phyloP scores from a whole-genome alignment of 352 stramenopile species.

The Phytophthora ramorum region DNA sequence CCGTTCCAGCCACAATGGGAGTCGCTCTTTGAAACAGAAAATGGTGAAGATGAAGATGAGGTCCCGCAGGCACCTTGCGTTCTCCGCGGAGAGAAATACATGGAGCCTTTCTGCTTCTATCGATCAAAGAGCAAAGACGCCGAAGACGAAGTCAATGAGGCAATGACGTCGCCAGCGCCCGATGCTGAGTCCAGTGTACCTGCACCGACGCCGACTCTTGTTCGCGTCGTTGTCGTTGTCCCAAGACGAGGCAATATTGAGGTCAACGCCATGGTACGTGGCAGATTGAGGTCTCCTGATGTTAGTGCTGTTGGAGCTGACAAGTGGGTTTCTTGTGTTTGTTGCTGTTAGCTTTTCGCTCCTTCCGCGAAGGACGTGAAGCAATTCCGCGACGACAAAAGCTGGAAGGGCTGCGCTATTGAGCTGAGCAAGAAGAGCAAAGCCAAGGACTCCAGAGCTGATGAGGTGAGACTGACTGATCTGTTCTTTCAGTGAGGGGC shows the following conservation, averaged over 20 bases:
- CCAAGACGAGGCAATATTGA: slow-evolving; percentile 64
- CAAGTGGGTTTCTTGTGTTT: slow-evolving; percentile 4
- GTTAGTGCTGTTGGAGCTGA: not conserved
- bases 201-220: slow-evolving; percentile 71
- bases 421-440: slow-evolving; percentile 25
- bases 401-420: slow-evolving; percentile 44
- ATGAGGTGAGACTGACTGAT: slow-evolving; percentile 27
- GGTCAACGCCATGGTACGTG: slow-evolving; percentile 70
- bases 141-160: not conserved
- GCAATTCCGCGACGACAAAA: slow-evolving; percentile 37
- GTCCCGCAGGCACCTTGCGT: slow-evolving; percentile 46
- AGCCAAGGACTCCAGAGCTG: slow-evolving; percentile 1
- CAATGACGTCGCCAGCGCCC: slow-evolving; percentile 1
- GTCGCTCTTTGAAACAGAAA: slow-evolving; percentile 45
- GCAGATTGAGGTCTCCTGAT: not conserved
- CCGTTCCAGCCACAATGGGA: slow-evolving; percentile 74
- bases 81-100: slow-evolving; percentile 67
- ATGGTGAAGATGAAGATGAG: slow-evolving; percentile 4
- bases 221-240: slow-evolving; percentile 62
- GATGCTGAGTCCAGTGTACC: slow-evolving; percentile 41
- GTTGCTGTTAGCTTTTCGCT: slow-evolving; percentile 38
- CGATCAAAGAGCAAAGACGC: not conserved
- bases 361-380: slow-evolving; percentile 37
- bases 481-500: not conserved
- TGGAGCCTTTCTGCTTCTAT: slow-evolving; percentile 77